Base-by-base conservation (phyloP, 139 green algal genomes). In the Edaphochlamys debaryana region DNA sequence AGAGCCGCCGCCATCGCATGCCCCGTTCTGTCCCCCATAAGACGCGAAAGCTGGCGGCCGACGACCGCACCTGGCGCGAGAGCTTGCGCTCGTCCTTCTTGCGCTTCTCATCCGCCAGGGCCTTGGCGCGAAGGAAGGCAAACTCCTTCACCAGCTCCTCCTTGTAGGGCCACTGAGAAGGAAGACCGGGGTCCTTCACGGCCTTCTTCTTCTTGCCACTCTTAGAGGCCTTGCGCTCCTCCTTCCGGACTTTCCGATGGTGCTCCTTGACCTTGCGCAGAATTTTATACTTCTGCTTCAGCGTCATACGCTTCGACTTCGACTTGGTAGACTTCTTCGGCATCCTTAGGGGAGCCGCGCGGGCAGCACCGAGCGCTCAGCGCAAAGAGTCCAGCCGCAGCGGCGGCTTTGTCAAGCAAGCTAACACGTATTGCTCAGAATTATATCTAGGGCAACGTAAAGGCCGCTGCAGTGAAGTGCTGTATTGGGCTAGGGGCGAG, bases 231-330 rank as follows among this genome's bases (percentile, higher is more conserved):
- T 98, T 98, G 74, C 92, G 93, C 22, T 86, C 85, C 82, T 96
- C 89, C 63, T 96, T 98, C 1, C 87, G 82, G 76, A 97, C 94
- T 86, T 99, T 98, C 50, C 92, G 91, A 72, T 97, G 92, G 84
- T 98, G 95, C 82, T 98, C 94, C 80, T 96, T 96, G 23, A 98
- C 95, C 84, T 96, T 95, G 32, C 86, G 83, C 37, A 92, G 87
- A 56, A 92, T 68, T 80, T 99, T 99, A 82, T 99, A 98, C 88
- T 99, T 99, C 37, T 98, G 91, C 50, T 91, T 94, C 30, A 99
- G 90, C 58, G 94, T 94, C 74, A 92, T 87, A 19, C 97, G 94
- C 90, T 99, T 99, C 20, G 91, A 96, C 87, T 99, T 98, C 52
- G 89, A 95, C 87, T 98, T 96, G 20, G 87, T 97, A 34, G 82